phyloP scores from a whole-genome alignment of 805 yeast species.

The Candida tallmaniae region DNA sequence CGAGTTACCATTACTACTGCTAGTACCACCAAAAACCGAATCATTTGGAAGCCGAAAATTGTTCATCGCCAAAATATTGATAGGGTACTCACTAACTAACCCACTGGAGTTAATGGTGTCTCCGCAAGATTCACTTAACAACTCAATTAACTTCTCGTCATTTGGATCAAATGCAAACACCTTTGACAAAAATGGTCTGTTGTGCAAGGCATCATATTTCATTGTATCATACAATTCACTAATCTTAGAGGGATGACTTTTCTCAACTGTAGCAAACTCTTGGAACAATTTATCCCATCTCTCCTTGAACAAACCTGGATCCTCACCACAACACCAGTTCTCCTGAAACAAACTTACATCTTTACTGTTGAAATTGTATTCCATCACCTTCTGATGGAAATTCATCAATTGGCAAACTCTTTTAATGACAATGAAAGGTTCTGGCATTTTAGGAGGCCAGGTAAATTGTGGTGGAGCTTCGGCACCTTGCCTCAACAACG shows the following conservation, averaged over 20 bases:
- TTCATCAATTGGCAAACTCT: slow-evolving; percentile 95
- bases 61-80: slow-evolving; percentile 70
- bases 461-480: slow-evolving; percentile 97
- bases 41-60: slow-evolving; percentile 59
- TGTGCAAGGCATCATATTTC: slow-evolving; percentile 97
- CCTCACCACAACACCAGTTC: slow-evolving; percentile 97
- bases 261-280: slow-evolving; percentile 88
- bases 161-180: slow-evolving; percentile 65
- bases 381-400: slow-evolving; percentile 81
- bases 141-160: slow-evolving; percentile 30
- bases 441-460: slow-evolving; percentile 98
- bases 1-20: background rate
- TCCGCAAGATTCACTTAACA: slow-evolving; percentile 39
- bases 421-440: slow-evolving; percentile 90
- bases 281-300: slow-evolving; percentile 96
- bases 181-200: slow-evolving; percentile 79
- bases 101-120: slow-evolving; percentile 45
- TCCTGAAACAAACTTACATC: slow-evolving; percentile 66
- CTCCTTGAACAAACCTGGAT: slow-evolving; percentile 82
- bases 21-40: background rate
- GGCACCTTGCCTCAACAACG: slow-evolving; percentile 88
- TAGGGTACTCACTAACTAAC: slow-evolving; percentile 67
- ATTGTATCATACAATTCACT: slow-evolving; percentile 96
- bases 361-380: slow-evolving; percentile 64
- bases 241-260: slow-evolving; percentile 95